Conservation (phyloP, 345 rosid species). For the Syzygium jambos region DNA sequence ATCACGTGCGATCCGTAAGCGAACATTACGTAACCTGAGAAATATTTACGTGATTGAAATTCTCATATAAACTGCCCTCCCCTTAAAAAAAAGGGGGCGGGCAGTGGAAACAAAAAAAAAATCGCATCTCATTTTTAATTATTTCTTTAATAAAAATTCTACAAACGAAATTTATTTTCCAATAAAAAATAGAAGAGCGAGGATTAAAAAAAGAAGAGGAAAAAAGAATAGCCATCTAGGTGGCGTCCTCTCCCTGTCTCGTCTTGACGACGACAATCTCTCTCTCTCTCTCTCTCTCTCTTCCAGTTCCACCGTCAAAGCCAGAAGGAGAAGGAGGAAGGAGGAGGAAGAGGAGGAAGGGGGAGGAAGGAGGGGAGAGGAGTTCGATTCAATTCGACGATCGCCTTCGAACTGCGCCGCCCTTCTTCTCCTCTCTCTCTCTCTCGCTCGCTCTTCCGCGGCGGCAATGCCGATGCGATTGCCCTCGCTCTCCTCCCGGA, state of each 20-base stretch:
- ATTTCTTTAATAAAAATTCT: too few relatives aligned
- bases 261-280: background rate
- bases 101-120: too few relatives aligned
- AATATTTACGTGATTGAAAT: background rate
- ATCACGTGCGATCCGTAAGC: background rate
- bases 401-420: background rate
- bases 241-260: background rate
- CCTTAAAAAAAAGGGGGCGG: background rate
- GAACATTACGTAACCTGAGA: background rate
- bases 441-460: background rate
- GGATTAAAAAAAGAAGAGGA: too few relatives aligned
- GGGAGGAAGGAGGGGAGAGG: background rate
- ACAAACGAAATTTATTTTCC: too few relatives aligned
- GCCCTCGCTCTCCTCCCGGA: background rate
- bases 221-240: background rate
- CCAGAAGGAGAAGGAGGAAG: background rate
- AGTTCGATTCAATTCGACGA: background rate
- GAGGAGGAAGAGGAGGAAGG: background rate
- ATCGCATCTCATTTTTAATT: too few relatives aligned
- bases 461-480: background rate
- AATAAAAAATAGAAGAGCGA: background rate
- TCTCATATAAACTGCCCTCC: too few relatives aligned
- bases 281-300: background rate
- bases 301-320: background rate
- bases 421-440: background rate